A percentile compares a stretch with the other conserved stretches of the same genome.
phyloP scores from a whole-genome alignment of 73 alveolate species.

The Tetrahymena thermophila region DNA sequence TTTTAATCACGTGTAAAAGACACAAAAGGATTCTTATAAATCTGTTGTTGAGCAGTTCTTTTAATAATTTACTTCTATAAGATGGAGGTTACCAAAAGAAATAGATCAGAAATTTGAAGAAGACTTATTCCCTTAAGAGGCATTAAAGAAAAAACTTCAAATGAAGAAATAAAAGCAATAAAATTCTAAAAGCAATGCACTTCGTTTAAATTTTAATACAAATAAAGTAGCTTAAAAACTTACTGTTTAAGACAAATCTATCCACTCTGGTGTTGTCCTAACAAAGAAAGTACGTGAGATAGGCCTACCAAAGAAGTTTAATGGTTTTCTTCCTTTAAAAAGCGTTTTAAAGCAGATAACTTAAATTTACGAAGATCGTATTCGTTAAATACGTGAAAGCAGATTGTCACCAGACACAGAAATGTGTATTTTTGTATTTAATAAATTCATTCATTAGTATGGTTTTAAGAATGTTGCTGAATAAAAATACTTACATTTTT shows the following conservation, averaged over 20 bases:
- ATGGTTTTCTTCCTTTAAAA: not conserved
- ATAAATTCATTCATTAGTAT: not conserved
- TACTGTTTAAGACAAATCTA: not conserved
- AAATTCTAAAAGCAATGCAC: not conserved
- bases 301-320: not conserved
- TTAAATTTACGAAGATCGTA: not conserved
- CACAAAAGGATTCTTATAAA: not conserved
- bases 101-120: not conserved
- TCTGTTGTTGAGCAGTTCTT: not conserved
- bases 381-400: not conserved
- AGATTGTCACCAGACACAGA: not conserved
- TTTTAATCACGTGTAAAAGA: not conserved
- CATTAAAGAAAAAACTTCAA: not conserved
- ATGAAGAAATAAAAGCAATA: not conserved
- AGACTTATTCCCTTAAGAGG: not conserved
- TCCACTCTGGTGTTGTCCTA: not conserved
- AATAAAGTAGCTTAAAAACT: not conserved
- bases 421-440: not conserved
- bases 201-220: not conserved
- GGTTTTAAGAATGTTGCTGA: not conserved
- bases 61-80: not conserved
- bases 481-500: not conserved
- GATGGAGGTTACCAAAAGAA: not conserved
- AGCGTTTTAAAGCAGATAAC: not conserved
- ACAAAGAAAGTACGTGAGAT: not conserved